Base-by-base conservation (phyloP, 2,329 filamentous ascomycete genomes). In the Alternaria sp. region DNA sequence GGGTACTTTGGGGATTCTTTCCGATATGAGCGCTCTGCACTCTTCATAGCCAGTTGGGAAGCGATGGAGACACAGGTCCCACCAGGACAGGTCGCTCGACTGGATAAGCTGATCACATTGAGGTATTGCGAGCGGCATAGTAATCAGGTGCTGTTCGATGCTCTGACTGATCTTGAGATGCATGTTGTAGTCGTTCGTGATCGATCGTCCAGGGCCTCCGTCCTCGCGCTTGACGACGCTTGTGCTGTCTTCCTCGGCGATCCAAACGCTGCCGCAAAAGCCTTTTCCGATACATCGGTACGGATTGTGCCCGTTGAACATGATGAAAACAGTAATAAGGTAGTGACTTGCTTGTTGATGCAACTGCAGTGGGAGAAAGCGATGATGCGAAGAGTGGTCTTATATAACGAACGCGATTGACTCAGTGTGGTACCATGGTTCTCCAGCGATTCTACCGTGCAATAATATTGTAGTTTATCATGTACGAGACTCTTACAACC, bases 151-250 rank as follows among this genome's bases (percentile, higher is more conserved):
- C n/a, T 53, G 45, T 34, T 44, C 25, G 18, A 46, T 16, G 55
- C 63, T 60, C 44, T 54, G 40, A 10, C 60, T 43, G 45, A 66
- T 12, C 45, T 49, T 32, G 32, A 60, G 34, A 40, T 69, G 62
- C 59, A 65, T 69, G 28, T 54, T 60, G 57, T 64, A 64, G 52
- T 69, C 67, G 22, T 68, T 69, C 7, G 61, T 62, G 48, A 69
- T 14, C 0, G 67, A 69, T 11, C 67, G 59, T 30, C 57, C 59
- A 9, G 65, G 65, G 7, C 64, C 61, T 32, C 65, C 65, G 40
- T 69, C 65, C 64, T 69, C 67, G 32, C 67, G 63, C 44, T 69
- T 69, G 22, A 69, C 60, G 11, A 38, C 55, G 36, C n/a, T 52
- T 25, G 45, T 61, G 48, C 18, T 30, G 18, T 44, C 28, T 14